Base-by-base conservation (phyloP, 2,329 filamentous ascomycete species). In the Colletotrichum coccodes region DNA sequence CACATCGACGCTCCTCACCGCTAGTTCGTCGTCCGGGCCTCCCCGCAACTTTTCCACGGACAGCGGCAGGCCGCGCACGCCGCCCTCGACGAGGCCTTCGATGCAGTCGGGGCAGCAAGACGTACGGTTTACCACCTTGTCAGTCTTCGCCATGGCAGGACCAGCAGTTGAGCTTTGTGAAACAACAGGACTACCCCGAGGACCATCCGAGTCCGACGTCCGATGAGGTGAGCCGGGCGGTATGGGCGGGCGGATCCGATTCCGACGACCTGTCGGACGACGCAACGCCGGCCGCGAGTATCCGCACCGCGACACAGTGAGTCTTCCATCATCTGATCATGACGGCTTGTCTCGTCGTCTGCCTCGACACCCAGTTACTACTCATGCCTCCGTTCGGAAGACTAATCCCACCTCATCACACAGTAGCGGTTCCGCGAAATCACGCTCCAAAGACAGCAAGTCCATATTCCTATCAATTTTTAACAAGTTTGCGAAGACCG, bases 11-110 rank as follows among this genome's bases (percentile, higher is more conserved):
- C 32, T 54, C 28, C 68, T 71, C 71, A 70, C 71, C 63, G 68
- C 71, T 66, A 70, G 66, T 67, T 72, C 68, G 18, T 69, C 71
- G 9, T 69, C 71, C 6, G 68, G 60, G n/a, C 63, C 40, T 53
- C 60, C 68, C 47, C 67, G 63, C 34, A 71, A 60, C 61, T 47
- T 38, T 16, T 70, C 68, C 18, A 61, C 30, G 28, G 63, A 54
- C 21, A 65, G 53, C 52, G 61, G n/a, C 23, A 54, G 54, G 42
- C 60, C 68, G 16, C 63, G 34, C 40, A 70, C 68, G 57, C 59
- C 68, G 54, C 64, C 68, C 11, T 70, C 68, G 26, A 60, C 63
- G 26, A 54, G 64, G 49, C 68, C 56, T 70, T 72, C 38, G 40
- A 54, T 63, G 42, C 53, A 64, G 38, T 47, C 65, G 3, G 56